Evolutionary conservation across 768 basidiomycete species (phyloP).

Genomic region (Suillus subalutaceus): DNA sequence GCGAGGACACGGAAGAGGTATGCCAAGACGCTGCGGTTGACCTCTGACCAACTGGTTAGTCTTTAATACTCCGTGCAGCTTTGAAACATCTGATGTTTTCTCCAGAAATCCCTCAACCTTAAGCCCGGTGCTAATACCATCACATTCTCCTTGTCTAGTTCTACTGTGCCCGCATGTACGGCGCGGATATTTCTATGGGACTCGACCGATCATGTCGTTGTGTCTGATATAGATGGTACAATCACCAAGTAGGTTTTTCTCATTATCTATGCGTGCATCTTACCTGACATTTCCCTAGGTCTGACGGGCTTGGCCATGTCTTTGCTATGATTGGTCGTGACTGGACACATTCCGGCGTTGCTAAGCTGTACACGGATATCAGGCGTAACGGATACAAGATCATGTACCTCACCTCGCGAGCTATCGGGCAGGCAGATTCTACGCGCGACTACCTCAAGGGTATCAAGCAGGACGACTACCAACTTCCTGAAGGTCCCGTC

Average conservation of each 20-base stretch:
- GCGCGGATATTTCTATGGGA: constrained; percentile 97
- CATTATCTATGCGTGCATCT: not conserved
- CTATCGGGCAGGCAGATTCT: constrained; percentile 97
- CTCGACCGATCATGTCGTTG: constrained; percentile 83
- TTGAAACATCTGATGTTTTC: not conserved
- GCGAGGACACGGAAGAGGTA: constrained; percentile 52
- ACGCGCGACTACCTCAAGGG: constrained; percentile 93
- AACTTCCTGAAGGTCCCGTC: constrained; percentile 96
- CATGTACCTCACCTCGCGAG: constrained; percentile 95
- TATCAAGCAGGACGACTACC: constrained; percentile 94
- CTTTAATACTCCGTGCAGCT: not conserved
- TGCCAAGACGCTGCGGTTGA: constrained; percentile 90
- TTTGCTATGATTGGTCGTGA: constrained; percentile 98
- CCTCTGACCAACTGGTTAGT: constrained; percentile 91
- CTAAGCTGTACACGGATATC: constrained; percentile 97
- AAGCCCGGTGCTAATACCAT: constrained; percentile 89
- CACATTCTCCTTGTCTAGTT: constrained; percentile 88
- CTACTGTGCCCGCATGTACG: constrained; percentile 81
- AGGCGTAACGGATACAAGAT: constrained; percentile 95
- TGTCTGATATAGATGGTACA: constrained; percentile 98
- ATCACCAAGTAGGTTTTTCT: constrained; percentile 82
- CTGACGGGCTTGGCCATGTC: constrained; percentile 94
- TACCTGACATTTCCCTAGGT: constrained; percentile 48
- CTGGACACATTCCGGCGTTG: constrained; percentile 97
- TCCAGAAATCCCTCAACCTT: constrained; percentile 81